Percentiles rank a stretch among this genome's conserved stretches.
phyloP scores from a whole-genome alignment of 2,329 filamentous ascomycete species.

The Aureobasidium uvarum region DNA sequence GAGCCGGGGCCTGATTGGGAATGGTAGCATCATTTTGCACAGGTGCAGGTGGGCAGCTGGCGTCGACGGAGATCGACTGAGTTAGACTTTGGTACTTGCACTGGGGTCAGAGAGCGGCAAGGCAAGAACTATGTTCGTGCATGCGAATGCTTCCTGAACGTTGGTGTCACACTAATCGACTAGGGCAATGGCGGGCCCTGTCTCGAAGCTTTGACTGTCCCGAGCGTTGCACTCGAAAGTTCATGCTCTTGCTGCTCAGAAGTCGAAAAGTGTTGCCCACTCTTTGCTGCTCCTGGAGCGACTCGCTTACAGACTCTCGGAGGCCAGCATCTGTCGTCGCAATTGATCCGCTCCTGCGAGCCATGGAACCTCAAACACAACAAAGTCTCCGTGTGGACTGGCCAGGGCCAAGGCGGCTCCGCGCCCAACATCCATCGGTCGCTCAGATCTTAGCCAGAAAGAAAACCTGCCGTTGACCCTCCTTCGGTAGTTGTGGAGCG shows the following conservation, averaged over 20 bases:
- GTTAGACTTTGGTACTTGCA: conserved; percentile 27
- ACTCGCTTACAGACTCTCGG: conserved; percentile 20
- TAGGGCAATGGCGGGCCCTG: conserved; percentile 21
- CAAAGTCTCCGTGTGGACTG: neutral
- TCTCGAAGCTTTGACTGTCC: conserved; percentile 20
- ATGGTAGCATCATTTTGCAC: conserved; percentile 24
- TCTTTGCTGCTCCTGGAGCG: neutral
- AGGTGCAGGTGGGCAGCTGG: conserved; percentile 19
- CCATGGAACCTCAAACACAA: conserved; percentile 3
- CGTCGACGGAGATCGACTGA: conserved; percentile 22
- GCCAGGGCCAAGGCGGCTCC: conserved; percentile 18
- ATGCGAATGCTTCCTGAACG: conserved; percentile 23
- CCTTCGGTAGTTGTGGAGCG: conserved; percentile 20
- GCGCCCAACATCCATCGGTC: conserved; percentile 1
- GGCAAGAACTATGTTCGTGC: conserved; percentile 26
- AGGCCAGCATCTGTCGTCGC: neutral
- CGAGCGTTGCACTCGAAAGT: neutral
- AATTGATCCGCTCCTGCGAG: conserved; percentile 9
- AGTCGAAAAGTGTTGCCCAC: neutral
- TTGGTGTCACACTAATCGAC: conserved; percentile 26
- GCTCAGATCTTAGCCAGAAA: conserved; percentile 23
- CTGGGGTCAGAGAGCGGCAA: conserved; percentile 18
- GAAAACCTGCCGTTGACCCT: conserved; percentile 14
- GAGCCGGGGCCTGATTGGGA: conserved; percentile 21
- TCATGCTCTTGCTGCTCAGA: neutral